Percentiles rank a stretch among this genome's conserved stretches.
Conservation (phyloP, 169 alveolate species). For the Cryptosporidium ryanae region DNA sequence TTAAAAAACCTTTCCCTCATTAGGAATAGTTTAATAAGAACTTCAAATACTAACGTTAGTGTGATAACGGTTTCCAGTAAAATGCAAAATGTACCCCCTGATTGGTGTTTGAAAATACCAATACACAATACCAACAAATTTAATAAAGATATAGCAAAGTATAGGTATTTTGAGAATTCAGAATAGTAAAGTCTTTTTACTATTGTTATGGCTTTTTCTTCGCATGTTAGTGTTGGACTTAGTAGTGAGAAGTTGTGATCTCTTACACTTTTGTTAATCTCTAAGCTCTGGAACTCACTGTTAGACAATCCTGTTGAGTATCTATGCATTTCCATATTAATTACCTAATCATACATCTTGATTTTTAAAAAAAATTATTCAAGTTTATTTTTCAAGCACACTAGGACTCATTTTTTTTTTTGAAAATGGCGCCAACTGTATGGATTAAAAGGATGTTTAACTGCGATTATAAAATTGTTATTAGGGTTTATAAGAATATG, state of each 20-base stretch:
- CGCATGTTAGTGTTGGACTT: conserved; percentile 38
- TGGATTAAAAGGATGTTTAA: too few relatives aligned
- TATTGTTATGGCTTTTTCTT: conserved; percentile 43
- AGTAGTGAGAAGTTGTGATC: conserved; percentile 8
- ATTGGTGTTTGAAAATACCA: conserved; percentile 28
- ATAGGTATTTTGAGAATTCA: conserved; percentile 61
- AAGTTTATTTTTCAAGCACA: too few relatives aligned
- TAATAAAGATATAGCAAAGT: conserved; percentile 41
- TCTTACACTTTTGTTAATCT: conserved; percentile 7
- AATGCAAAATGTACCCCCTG: conserved; percentile 36
- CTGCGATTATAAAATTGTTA: too few relatives aligned
- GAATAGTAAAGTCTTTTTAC: conserved; percentile 67
- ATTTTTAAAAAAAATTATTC: too few relatives aligned
- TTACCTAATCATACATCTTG: background rate
- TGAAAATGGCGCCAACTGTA: too few relatives aligned
- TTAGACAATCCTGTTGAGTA: conserved; percentile 44
- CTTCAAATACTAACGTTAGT: conserved; percentile 43
- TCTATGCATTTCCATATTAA: conserved; percentile 62
- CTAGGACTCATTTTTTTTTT: too few relatives aligned
- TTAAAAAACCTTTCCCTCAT: conserved; percentile 50
- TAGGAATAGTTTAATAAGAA: conserved; percentile 41
- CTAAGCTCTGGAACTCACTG: conserved; percentile 34
- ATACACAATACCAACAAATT: conserved; percentile 37
- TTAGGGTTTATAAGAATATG: too few relatives aligned
- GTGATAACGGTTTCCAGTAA: conserved; percentile 47